A percentile compares a stretch with the other conserved stretches of the same genome.
Evolutionary conservation across 1,284 basidiomycete genomes (phyloP).

Genomic region (Cutaneotrichosporon dermatis): DNA sequence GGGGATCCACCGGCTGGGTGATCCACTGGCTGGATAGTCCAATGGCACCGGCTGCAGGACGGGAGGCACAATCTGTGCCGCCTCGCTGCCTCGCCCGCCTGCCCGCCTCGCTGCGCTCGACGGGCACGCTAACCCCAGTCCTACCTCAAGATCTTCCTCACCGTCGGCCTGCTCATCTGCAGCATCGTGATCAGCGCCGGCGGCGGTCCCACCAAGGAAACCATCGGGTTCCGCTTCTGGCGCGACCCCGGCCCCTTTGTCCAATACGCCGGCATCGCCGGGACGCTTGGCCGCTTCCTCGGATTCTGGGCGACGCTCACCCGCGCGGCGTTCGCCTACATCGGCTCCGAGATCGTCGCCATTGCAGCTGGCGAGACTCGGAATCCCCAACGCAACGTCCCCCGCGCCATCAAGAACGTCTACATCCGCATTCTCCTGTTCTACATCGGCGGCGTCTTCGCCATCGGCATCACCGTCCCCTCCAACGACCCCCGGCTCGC

Average conservation of each 20-base stretch:
- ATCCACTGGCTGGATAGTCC: not conserved
- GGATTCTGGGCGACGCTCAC: slow-evolving; percentile 17
- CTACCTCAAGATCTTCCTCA: slow-evolving; percentile 73
- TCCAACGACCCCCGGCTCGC: slow-evolving; percentile 18
- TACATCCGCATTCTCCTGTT: slow-evolving; percentile 68
- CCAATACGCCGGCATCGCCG: slow-evolving; percentile 49
- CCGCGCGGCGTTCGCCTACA: slow-evolving; percentile 16
- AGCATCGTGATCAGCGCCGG: slow-evolving; percentile 60
- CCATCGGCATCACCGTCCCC: slow-evolving; percentile 18
- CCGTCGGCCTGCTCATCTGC: slow-evolving; percentile 55
- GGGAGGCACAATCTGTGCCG: too few species aligned
- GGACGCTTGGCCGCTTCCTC: slow-evolving; percentile 28
- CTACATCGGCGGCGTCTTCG: slow-evolving; percentile 40
- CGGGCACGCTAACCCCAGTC: slow-evolving; percentile 43
- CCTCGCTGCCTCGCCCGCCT: not conserved
- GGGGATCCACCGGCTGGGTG: too few species aligned
- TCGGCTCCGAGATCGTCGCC: slow-evolving; percentile 37
- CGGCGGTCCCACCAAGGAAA: slow-evolving; percentile 44
- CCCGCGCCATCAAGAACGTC: slow-evolving; percentile 68
- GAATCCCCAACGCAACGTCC: slow-evolving; percentile 66
- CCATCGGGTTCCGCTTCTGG: slow-evolving; percentile 51
- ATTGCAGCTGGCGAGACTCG: slow-evolving; percentile 39
- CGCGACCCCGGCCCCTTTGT: slow-evolving; percentile 49
- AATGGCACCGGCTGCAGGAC: slow-evolving; percentile 1
- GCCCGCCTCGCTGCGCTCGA: not conserved